Evolutionary conservation across 2,329 filamentous ascomycete genomes (phyloP), one percentile per base, ranked within the genome.

Genomic region (Xylariaceae sp.): DNA sequence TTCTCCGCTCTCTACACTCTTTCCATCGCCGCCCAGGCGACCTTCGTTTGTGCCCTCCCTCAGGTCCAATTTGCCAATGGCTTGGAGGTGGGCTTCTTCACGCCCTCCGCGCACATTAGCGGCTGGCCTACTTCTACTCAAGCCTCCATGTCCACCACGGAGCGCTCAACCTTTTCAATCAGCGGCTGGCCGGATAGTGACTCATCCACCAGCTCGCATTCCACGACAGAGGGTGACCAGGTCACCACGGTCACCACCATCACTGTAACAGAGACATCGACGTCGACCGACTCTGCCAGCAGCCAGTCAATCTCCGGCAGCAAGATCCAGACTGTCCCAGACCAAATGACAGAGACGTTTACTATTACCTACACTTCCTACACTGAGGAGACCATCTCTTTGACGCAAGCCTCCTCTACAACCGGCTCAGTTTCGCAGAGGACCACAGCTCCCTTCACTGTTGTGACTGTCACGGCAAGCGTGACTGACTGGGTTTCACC

Each of bases 191-290:
- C 54, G 8, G 44, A 22, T 13, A 48, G 30, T 30, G 39, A 22
- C 21, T 53, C 43, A 13, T 50, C 52, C 8, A 47, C 48, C 10
- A 52, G 32, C 37, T 55, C 49, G 22, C 47, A 49, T 29, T 16
- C 47, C 32, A 59, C 54, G 0, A 57, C 42, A 13, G 13, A 21
- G 36, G 22, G 21, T 9, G 43, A 47, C 32, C 43, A 49, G 45
- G 52, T 58, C 3, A 26, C 57, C 21, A 49, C 55, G 21, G 55
- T 51, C 26, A 59, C 56, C 12, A 59, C 57, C n/a, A 51, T 57
- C 47, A 57, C 51, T 50, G 54, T 59, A 30, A 59, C 57, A 30
- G 54, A 53, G 26, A 57, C 51, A 21, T 57, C 45, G 49, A 53
- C 45, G 1, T 46, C 56, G 26, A 57, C 54, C 12, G 13, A 29